Percentiles rank a stretch among this genome's conserved stretches.
Evolutionary conservation across 345 rosid species (phyloP).

Genomic region (Anacardium occidentale): DNA sequence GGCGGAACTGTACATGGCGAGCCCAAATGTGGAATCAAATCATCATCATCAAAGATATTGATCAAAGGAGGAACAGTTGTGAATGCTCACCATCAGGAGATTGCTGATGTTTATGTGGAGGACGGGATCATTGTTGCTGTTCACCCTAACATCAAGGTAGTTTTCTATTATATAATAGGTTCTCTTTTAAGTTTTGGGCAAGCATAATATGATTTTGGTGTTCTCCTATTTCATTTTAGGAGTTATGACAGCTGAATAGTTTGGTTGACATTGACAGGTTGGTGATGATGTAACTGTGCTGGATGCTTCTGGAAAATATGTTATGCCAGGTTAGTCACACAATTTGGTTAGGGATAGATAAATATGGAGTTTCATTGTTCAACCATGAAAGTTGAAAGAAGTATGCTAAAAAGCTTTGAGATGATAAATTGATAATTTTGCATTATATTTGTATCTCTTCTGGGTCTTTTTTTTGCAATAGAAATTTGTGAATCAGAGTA

Average conservation of each 20-base stretch:
- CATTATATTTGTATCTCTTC: neutral
- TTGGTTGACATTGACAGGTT: slow-evolving; percentile 47
- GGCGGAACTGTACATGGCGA: slow-evolving; percentile 46
- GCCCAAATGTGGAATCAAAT: slow-evolving; percentile 42
- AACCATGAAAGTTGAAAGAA: neutral
- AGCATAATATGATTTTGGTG: neutral
- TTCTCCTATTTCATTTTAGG: neutral
- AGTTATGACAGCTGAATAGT: slow-evolving; percentile 11
- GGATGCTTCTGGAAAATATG: slow-evolving; percentile 91
- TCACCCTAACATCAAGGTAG: slow-evolving; percentile 64
- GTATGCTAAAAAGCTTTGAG: neutral
- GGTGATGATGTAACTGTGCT: slow-evolving; percentile 79
- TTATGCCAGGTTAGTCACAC: slow-evolving; percentile 77
- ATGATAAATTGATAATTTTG: neutral
- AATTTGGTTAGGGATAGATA: neutral
- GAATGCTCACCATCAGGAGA: slow-evolving; percentile 75
- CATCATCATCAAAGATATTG: slow-evolving; percentile 58
- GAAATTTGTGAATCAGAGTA: neutral
- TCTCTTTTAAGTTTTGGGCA: no score
- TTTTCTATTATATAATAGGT: neutral
- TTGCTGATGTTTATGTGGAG: slow-evolving; percentile 90
- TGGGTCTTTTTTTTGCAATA: neutral
- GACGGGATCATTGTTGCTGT: slow-evolving; percentile 71
- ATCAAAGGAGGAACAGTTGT: slow-evolving; percentile 90
- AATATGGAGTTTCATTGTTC: neutral